These are phyloP conservation scores for Xylariaceae sp. DNA, from an alignment of 2,329 filamentous ascomycete species.

Conservation along the genomic window DNA sequence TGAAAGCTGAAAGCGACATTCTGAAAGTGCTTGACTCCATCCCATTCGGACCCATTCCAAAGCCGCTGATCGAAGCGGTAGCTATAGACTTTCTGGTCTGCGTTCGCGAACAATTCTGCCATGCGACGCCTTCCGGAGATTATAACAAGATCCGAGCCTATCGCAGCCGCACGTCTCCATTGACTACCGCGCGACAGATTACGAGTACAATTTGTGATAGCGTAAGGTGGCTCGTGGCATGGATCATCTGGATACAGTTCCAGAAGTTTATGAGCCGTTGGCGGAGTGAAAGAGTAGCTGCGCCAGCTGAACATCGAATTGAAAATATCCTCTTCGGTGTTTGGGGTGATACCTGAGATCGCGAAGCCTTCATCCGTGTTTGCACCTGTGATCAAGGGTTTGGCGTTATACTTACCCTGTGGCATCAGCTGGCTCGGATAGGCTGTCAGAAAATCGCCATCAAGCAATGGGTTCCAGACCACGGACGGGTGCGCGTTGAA, in stretches of 20 bases:
- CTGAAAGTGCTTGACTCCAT: conserved; percentile 44
- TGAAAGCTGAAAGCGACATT: conserved; percentile 49
- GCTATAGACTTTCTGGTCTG: conserved; percentile 37
- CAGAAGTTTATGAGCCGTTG: conserved; percentile 40
- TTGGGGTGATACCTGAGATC: conserved; percentile 30
- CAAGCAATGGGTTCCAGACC: conserved; percentile 41
- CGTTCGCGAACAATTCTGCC: conserved; percentile 37
- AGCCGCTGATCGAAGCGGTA: conserved; percentile 48
- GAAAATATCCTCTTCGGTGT: conserved; percentile 43
- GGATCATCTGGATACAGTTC: conserved; percentile 48
- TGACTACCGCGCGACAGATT: conserved; percentile 33
- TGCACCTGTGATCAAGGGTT: conserved; percentile 43
- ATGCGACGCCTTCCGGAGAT: conserved; percentile 43
- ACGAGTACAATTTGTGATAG: conserved; percentile 34
- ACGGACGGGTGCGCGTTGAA: conserved; percentile 34
- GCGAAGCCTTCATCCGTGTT: conserved; percentile 48
- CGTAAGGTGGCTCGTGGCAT: conserved; percentile 41
- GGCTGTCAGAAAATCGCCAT: conserved; percentile 44
- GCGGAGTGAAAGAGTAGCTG: conserved; percentile 42
- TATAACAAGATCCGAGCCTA: conserved; percentile 47
- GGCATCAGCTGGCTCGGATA: conserved; percentile 44
- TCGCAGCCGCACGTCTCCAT: conserved; percentile 42
- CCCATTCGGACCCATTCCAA: conserved; percentile 37
- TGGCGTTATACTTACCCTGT: conserved; percentile 36
- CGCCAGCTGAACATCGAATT: conserved; percentile 39